phyloP scores from a whole-genome alignment of 345 rosid species.

The Syzygium grande region DNA sequence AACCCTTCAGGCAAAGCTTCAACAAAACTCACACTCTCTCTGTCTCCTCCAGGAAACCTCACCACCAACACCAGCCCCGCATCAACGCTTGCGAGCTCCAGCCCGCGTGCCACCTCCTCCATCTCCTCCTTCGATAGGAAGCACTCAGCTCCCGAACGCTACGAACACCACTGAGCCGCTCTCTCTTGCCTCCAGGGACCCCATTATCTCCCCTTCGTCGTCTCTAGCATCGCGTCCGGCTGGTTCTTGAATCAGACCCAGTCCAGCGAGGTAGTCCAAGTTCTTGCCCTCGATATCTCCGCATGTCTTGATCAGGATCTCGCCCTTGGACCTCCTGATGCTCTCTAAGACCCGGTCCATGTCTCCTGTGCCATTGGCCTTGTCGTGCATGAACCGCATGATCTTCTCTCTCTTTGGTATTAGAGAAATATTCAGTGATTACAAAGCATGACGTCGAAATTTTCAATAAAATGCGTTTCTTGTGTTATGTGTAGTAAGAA shows the following conservation, averaged over 20 bases:
- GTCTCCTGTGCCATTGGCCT: neutral
- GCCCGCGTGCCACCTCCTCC: constrained; percentile 14
- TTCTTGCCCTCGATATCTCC: constrained; percentile 16
- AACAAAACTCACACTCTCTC: neutral
- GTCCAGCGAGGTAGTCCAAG: constrained; percentile 4
- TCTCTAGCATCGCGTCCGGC: neutral
- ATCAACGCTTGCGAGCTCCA: constrained; percentile 8
- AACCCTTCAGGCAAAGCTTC: constrained; percentile 22
- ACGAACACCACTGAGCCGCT: constrained; percentile 7
- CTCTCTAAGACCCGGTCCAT: constrained; percentile 1
- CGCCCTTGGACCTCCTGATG: neutral
- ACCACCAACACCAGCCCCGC: constrained; percentile 19
- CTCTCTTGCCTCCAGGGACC: constrained; percentile 12
- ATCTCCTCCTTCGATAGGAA: constrained; percentile 19
- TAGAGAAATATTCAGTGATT: no score
- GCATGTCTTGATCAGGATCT: constrained; percentile 11
- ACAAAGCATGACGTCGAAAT: neutral
- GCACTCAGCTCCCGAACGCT: constrained; percentile 13
- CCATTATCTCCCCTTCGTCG: neutral
- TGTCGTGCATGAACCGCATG: neutral
- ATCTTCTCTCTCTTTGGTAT: neutral
- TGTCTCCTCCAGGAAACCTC: constrained; percentile 9
- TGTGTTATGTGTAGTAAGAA: neutral
- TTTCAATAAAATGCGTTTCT: no score
- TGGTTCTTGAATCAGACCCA: constrained; percentile 14